These are phyloP conservation scores for Beauveria medogensis DNA, from an alignment of 2,329 filamentous ascomycete species.

Conservation along the genomic window DNA sequence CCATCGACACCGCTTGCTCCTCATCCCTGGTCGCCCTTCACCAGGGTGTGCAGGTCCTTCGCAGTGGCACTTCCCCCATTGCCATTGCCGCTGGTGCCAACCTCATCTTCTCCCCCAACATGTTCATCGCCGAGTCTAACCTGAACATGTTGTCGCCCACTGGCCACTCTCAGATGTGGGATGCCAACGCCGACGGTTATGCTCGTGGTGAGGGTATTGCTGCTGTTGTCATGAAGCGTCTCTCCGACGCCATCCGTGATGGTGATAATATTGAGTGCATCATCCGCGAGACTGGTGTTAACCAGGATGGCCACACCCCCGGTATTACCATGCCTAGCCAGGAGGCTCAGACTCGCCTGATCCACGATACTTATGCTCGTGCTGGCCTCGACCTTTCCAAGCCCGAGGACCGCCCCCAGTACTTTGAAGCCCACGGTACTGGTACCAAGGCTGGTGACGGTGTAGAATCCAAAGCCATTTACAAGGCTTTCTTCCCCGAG, in stretches of 20 bases:
- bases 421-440: conserved; percentile 33
- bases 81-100: conserved; percentile 35
- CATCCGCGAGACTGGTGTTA: conserved; percentile 39
- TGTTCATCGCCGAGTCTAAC: conserved; percentile 25
- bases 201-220: conserved; percentile 44
- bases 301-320: conserved; percentile 45
- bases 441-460: conserved; percentile 35
- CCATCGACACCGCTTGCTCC: conserved; percentile 29
- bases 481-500: conserved; percentile 30
- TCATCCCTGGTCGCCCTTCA: conserved; percentile 25
- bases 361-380: conserved; percentile 27
- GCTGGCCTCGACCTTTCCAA: conserved; percentile 27
- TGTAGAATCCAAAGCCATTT: conserved; percentile 39
- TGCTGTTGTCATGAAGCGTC: conserved; percentile 37
- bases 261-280: conserved; percentile 44
- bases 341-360: conserved; percentile 31
- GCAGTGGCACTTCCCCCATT: conserved; percentile 20
- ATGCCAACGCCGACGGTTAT: conserved; percentile 40
- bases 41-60: conserved; percentile 22
- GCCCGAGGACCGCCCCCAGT: conserved; percentile 27
- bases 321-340: conserved; percentile 48
- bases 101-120: conserved; percentile 16
- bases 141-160: conserved; percentile 36
- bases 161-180: conserved; percentile 30
- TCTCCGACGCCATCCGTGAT: conserved; percentile 37